These are phyloP conservation scores for Planoprotostelium fungivorum DNA, from an alignment of 78 protist genomes.

Conservation along the genomic window DNA sequence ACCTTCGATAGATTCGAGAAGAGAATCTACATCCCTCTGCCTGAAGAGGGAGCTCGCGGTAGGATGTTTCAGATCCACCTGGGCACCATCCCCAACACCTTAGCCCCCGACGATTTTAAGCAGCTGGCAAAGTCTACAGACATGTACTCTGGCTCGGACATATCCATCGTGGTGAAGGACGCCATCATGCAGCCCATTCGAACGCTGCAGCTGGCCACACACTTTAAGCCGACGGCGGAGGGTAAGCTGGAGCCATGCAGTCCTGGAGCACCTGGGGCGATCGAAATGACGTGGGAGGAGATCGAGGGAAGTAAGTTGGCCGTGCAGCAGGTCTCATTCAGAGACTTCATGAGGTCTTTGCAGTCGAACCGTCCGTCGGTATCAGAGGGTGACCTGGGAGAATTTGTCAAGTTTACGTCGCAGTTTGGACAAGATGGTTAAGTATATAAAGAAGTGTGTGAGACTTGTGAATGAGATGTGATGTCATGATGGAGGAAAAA, in stretches of 20 bases:
- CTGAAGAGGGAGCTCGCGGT: conserved; percentile 75
- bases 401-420: not conserved
- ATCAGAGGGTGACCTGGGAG: not conserved
- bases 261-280: conserved; percentile 64
- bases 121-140: conserved; percentile 77
- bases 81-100: conserved; percentile 76
- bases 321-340: not conserved
- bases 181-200: conserved; percentile 96
- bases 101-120: conserved; percentile 38
- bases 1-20: conserved; percentile 27
- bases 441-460: no score
- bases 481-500: no score
- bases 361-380: not conserved
- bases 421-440: not conserved
- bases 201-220: conserved; percentile 88
- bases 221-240: conserved; percentile 77
- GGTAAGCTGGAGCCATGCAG: conserved; percentile 48
- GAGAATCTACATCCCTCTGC: conserved; percentile 60
- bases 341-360: not conserved
- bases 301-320: conserved; percentile 34
- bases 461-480: no score
- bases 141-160: conserved; percentile 92
- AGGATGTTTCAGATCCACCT: conserved; percentile 82
- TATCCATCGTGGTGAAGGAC: conserved; percentile 80
- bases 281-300: conserved; percentile 71